Conservation (phyloP, 345 rosid genomes). For the Pugionium cornutum region DNA sequence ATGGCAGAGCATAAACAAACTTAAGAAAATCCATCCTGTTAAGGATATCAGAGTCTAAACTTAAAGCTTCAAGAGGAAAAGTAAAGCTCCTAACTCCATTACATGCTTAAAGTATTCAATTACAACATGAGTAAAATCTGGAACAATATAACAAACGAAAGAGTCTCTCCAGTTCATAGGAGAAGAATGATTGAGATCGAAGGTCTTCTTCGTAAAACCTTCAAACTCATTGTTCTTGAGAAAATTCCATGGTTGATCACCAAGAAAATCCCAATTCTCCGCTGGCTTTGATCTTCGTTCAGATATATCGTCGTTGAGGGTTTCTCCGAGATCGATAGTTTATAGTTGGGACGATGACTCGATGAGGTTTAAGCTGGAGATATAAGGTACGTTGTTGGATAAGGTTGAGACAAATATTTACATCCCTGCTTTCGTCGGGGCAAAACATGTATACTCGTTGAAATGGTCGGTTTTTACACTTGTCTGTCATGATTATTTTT, state of each 20-base stretch:
- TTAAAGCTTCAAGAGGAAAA: constrained; percentile 42
- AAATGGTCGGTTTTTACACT: no score
- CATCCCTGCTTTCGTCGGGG: no score
- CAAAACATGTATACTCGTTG: no score
- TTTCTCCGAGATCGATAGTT: constrained; percentile 27
- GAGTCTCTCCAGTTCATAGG: constrained; percentile 43
- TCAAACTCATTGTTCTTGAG: neutral
- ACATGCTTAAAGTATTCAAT: constrained; percentile 39
- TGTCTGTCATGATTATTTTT: no score
- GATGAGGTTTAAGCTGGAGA: neutral
- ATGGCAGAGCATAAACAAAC: constrained; percentile 25
- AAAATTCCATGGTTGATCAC: constrained; percentile 39
- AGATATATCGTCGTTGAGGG: neutral
- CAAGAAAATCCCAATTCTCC: constrained; percentile 18
- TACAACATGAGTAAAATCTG: constrained; percentile 38
- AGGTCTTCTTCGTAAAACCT: constrained; percentile 24
- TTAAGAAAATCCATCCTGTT: constrained; percentile 31
- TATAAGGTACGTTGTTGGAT: neutral
- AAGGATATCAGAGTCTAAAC: constrained; percentile 30
- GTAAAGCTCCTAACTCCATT: constrained; percentile 27
- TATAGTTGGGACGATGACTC: constrained; percentile 31
- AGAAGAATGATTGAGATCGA: constrained; percentile 35
- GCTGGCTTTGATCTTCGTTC: constrained; percentile 22
- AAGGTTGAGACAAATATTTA: neutral
- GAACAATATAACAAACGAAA: constrained; percentile 31